phyloP scores from a whole-genome alignment of 345 rosid genomes.

The Conringia planisiliqua region DNA sequence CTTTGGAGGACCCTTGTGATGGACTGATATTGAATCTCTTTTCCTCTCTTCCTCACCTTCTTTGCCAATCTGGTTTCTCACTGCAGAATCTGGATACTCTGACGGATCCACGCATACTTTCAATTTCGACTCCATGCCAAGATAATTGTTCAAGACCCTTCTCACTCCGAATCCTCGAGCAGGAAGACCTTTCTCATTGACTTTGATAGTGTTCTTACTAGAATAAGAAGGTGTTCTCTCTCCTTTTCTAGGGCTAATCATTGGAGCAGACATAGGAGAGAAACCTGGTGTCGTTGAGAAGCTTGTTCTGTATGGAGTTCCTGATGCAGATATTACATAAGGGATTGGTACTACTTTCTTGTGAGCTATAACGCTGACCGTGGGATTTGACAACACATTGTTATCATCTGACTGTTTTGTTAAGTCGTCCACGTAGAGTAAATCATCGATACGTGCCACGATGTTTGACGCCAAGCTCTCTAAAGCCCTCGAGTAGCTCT shows the following conservation, averaged over 20 bases:
- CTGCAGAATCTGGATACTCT: slow-evolving; percentile 37
- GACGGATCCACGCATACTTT: slow-evolving; percentile 48
- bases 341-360: slow-evolving; percentile 61
- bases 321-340: slow-evolving; percentile 48
- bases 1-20: slow-evolving; percentile 42
- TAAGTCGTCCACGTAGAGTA: slow-evolving; percentile 85
- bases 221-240: slow-evolving; percentile 61
- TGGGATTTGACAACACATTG: slow-evolving; percentile 51
- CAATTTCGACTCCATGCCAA: slow-evolving; percentile 64
- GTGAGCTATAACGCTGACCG: slow-evolving; percentile 50
- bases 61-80: not conserved
- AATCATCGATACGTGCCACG: slow-evolving; percentile 80
- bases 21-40: slow-evolving; percentile 24
- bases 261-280: slow-evolving; percentile 45
- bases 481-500: slow-evolving; percentile 90
- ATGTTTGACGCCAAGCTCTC: slow-evolving; percentile 91
- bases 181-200: slow-evolving; percentile 29
- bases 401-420: slow-evolving; percentile 61
- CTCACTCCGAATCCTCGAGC: slow-evolving; percentile 89
- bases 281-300: slow-evolving; percentile 59
- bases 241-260: slow-evolving; percentile 60
- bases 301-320: slow-evolving; percentile 68
- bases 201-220: slow-evolving; percentile 38
- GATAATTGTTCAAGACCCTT: slow-evolving; percentile 71
- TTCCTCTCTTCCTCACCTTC: slow-evolving; percentile 23